These are phyloP conservation scores for Nematodospora anomalae DNA, from an alignment of 1,139 yeast species.

Conservation along the genomic window DNA sequence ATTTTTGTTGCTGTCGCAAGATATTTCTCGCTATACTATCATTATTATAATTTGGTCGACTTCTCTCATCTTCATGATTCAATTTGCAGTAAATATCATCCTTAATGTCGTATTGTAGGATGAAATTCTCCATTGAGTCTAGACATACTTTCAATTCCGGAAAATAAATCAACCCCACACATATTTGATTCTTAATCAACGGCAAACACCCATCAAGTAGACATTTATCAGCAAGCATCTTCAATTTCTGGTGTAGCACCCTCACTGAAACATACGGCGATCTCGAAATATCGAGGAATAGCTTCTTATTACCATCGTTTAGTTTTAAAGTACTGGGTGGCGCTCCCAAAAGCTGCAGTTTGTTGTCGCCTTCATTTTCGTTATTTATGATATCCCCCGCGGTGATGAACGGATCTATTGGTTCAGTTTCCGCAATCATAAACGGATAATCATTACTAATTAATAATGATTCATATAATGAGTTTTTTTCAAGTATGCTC, in stretches of 20 bases:
- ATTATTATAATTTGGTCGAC: slow-evolving; percentile 16
- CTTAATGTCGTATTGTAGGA: slow-evolving; percentile 24
- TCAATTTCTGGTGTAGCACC: slow-evolving; percentile 34
- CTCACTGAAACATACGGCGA: slow-evolving; percentile 37
- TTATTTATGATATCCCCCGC: slow-evolving; percentile 43
- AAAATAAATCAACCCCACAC: slow-evolving; percentile 53
- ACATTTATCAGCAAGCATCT: slow-evolving; percentile 37
- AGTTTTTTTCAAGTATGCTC: slow-evolving; percentile 50
- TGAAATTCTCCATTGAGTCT: slow-evolving; percentile 43
- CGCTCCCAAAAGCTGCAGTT: slow-evolving; percentile 5
- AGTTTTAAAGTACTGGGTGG: neutral
- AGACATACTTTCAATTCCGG: slow-evolving; percentile 55
- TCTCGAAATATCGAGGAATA: slow-evolving; percentile 40
- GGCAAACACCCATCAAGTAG: slow-evolving; percentile 60
- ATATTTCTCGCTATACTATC: slow-evolving; percentile 14
- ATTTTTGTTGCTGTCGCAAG: slow-evolving; percentile 6
- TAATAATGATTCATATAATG: slow-evolving; percentile 53
- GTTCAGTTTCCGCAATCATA: slow-evolving; percentile 43
- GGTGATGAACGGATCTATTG: slow-evolving; percentile 33
- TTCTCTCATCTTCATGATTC: slow-evolving; percentile 13
- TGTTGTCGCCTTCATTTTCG: too few relatives aligned
- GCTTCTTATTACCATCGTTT: slow-evolving; percentile 15
- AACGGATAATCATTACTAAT: slow-evolving; percentile 57
- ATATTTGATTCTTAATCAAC: slow-evolving; percentile 32
- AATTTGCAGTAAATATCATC: slow-evolving; percentile 39